These are phyloP conservation scores for Amaranthus hypochondriacus DNA, from an alignment of 148 eudicot species.

Conservation along the genomic window DNA sequence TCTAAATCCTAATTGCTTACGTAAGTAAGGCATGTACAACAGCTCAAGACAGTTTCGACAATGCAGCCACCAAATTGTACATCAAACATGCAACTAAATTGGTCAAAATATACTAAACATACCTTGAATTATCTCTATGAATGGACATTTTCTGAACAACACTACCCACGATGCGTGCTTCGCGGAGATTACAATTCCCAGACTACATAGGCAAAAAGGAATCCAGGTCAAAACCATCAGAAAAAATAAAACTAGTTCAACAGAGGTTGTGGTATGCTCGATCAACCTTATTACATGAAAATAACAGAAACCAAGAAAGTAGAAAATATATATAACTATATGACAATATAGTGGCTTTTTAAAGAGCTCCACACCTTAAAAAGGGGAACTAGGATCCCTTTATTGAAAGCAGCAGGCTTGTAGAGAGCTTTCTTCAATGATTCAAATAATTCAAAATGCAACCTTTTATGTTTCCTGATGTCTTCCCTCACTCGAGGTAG, in stretches of 20 bases:
- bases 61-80: neutral
- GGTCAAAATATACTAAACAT: conserved; percentile 3
- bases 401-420: conserved; percentile 96
- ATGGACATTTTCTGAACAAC: conserved; percentile 65
- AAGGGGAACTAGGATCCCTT: conserved; percentile 81
- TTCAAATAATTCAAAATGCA: conserved; percentile 74
- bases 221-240: neutral
- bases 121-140: conserved; percentile 87
- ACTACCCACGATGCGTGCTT: conserved; percentile 84
- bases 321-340: neutral
- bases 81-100: neutral
- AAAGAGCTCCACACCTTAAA: conserved; percentile 54
- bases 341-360: neutral
- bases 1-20: neutral
- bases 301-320: neutral
- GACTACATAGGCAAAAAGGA: conserved; percentile 38
- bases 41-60: neutral
- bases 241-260: neutral
- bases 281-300: conserved; percentile 4
- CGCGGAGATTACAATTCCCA: conserved; percentile 73
- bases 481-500: conserved; percentile 86
- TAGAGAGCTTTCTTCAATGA: conserved; percentile 72
- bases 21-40: neutral
- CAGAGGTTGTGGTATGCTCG: neutral
- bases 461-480: conserved; percentile 67